Base-by-base conservation (phyloP, 768 basidiomycete species). In the Serendipita indica region DNA sequence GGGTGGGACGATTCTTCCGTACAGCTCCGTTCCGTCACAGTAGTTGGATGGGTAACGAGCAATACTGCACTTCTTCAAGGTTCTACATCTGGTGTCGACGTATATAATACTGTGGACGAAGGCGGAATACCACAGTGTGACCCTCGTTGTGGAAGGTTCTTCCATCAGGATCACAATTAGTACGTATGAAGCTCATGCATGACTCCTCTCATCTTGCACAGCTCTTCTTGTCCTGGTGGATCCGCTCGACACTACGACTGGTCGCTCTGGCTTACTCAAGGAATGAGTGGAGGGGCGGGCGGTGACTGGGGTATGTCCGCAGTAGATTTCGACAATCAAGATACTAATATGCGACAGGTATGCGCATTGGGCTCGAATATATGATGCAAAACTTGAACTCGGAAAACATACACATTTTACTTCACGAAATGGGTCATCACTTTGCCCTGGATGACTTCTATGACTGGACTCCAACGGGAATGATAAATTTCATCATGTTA, bases 101-200 rank as follows among this genome's bases (percentile, higher is more conserved):
- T 43, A n/a, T 43, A 43, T n/a, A 43, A n/a, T 7, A 43, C 41
- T n/a, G 16, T n/a, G 18, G 41, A 43, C 27, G 18, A n/a, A 25
- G 41, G 16, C 5, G 41, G 41, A 7, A 43, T 43, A 7, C 41
- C 41, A 4, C 6, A 43, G 27, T 43, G 41, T 43, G 41, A 43
- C 27, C 41, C 41, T 43, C 41, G 41, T n/a, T 43, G 41, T 43
- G 41, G 41, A 43, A 43, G 41, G 16, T 43, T 43, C 41, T 43
- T 43, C 16, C 41, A 43, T 25, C 41, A 43, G 41, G 41, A 43
- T n/a, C 18, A 43, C 16, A 43, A 43, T 25, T 43, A 43, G 41
- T 43, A n/a, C 18, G 41, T 43, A n/a, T 39, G 35, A 12, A 12
- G 35, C 13, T 12, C n/a, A 39, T 39, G 35, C 35, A 39, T 39